phyloP scores from a whole-genome alignment of 1,284 basidiomycete species.

The Exsudoporus floridanus region DNA sequence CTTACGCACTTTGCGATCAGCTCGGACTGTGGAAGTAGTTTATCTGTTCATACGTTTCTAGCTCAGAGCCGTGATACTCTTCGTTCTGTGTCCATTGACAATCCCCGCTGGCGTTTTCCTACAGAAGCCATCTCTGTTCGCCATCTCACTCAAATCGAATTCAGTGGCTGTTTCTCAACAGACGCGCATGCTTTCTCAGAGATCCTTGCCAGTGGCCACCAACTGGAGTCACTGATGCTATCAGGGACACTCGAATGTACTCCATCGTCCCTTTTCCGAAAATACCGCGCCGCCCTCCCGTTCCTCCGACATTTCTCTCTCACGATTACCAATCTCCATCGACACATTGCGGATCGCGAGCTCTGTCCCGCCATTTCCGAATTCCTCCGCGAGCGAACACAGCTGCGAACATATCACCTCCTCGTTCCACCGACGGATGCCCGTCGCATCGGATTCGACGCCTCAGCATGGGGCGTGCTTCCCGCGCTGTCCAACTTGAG shows the following conservation, averaged over 20 bases:
- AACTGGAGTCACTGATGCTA: slow-evolving; percentile 60
- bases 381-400: slow-evolving; percentile 58
- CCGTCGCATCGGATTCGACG: slow-evolving; percentile 59
- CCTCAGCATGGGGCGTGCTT: slow-evolving; percentile 67
- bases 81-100: slow-evolving; percentile 55
- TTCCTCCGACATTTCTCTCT: slow-evolving; percentile 65
- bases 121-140: slow-evolving; percentile 52
- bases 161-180: slow-evolving; percentile 54
- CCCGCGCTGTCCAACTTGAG: slow-evolving; percentile 52
- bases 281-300: slow-evolving; percentile 44
- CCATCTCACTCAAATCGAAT: slow-evolving; percentile 62
- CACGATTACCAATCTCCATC: slow-evolving; percentile 44
- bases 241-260: slow-evolving; percentile 51
- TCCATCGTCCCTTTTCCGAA: slow-evolving; percentile 50
- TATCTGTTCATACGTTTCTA: slow-evolving; percentile 48
- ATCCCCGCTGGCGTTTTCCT: slow-evolving; percentile 58
- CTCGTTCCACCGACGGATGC: slow-evolving; percentile 51
- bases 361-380: slow-evolving; percentile 67
- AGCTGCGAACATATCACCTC: slow-evolving; percentile 53
- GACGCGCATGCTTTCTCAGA: slow-evolving; percentile 54
- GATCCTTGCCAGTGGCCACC: slow-evolving; percentile 57
- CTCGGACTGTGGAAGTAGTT: slow-evolving; percentile 41
- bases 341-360: slow-evolving; percentile 53
- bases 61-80: slow-evolving; percentile 53
- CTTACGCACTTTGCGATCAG: slow-evolving; percentile 58